Evolutionary conservation across 495 filamentous ascomycete species (phyloP).

Genomic region (Letharia lupina): DNA sequence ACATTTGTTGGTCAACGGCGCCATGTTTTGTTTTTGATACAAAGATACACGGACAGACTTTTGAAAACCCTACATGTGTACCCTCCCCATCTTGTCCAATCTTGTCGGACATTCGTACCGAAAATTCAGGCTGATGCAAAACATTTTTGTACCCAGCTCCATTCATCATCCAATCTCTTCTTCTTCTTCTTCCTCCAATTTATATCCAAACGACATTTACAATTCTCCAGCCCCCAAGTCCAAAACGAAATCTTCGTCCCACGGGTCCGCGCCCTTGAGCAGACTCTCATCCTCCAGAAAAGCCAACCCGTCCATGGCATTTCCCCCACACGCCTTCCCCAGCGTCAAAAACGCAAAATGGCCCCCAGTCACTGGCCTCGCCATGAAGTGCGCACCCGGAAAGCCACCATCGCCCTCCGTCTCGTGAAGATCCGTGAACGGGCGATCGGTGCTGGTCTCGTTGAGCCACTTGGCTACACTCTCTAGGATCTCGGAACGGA

Average conservation of each 20-base stretch:
- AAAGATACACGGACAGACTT: not conserved
- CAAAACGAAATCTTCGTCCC: not conserved
- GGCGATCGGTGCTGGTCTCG: constrained; percentile 67
- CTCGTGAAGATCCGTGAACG: constrained; percentile 78
- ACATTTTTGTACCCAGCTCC: not conserved
- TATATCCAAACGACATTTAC: not conserved
- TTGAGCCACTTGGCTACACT: constrained; percentile 78
- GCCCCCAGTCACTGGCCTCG: constrained; percentile 77
- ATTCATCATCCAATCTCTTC: not conserved
- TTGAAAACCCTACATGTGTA: not conserved
- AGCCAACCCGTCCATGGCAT: constrained; percentile 52
- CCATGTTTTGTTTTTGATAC: not conserved
- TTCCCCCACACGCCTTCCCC: constrained; percentile 64
- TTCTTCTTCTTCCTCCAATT: not conserved
- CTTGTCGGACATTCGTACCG: not conserved
- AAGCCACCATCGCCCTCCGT: constrained; percentile 63
- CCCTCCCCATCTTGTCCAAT: not conserved
- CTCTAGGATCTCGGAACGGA: constrained; percentile 65
- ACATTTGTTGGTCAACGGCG: too few species aligned
- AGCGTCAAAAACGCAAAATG: constrained; percentile 81
- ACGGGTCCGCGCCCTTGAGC: not conserved
- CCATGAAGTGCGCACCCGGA: constrained; percentile 64
- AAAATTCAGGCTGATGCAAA: not conserved
- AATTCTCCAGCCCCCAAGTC: not conserved
- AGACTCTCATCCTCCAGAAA: constrained; percentile 48